These are phyloP conservation scores for Chaetothyriales sp. DNA, from an alignment of 2,329 filamentous ascomycete species.

Conservation along the genomic window DNA sequence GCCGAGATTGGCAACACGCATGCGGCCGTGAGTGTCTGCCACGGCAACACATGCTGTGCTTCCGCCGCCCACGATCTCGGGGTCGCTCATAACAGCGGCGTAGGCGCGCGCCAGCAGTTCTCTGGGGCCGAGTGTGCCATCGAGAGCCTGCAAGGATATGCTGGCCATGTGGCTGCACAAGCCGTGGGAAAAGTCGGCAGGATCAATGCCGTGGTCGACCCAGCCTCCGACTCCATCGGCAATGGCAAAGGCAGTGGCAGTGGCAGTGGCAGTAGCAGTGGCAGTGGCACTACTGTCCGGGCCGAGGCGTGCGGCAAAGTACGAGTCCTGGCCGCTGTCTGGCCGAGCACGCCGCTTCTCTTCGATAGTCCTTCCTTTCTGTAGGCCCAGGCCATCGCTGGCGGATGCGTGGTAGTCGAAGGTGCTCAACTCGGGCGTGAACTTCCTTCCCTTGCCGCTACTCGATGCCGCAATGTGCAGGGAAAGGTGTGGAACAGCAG, in stretches of 20 bases:
- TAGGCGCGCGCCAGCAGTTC: slow-evolving; percentile 72
- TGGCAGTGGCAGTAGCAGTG: slow-evolving; percentile 71
- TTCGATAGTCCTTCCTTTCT: slow-evolving; percentile 31
- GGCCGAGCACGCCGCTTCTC: slow-evolving; percentile 51
- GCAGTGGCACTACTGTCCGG: slow-evolving; percentile 61
- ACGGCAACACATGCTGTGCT: slow-evolving; percentile 87
- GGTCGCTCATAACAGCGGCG: slow-evolving; percentile 63
- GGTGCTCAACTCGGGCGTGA: slow-evolving; percentile 53
- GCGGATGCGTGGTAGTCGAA: slow-evolving; percentile 53
- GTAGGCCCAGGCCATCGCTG: slow-evolving; percentile 25
- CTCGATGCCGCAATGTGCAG: slow-evolving; percentile 65
- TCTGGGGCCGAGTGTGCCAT: slow-evolving; percentile 40
- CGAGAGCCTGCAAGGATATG: slow-evolving; percentile 37
- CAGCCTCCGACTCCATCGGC: slow-evolving; percentile 94
- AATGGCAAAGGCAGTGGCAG: slow-evolving; percentile 69
- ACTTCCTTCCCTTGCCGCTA: slow-evolving; percentile 56
- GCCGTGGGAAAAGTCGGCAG: slow-evolving; percentile 87
- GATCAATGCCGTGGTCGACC: slow-evolving; percentile 83
- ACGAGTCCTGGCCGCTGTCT: slow-evolving; percentile 85
- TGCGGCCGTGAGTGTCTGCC: slow-evolving; percentile 53
- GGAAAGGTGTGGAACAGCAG: slow-evolving; percentile 33
- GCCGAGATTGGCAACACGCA: slow-evolving; percentile 87
- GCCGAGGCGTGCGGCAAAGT: slow-evolving; percentile 59
- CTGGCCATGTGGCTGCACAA: slow-evolving; percentile 87
- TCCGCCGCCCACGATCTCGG: slow-evolving; percentile 63